Evolutionary conservation across 495 filamentous ascomycete species (phyloP).

Genomic region (Lasiosphaeris hirsuta): DNA sequence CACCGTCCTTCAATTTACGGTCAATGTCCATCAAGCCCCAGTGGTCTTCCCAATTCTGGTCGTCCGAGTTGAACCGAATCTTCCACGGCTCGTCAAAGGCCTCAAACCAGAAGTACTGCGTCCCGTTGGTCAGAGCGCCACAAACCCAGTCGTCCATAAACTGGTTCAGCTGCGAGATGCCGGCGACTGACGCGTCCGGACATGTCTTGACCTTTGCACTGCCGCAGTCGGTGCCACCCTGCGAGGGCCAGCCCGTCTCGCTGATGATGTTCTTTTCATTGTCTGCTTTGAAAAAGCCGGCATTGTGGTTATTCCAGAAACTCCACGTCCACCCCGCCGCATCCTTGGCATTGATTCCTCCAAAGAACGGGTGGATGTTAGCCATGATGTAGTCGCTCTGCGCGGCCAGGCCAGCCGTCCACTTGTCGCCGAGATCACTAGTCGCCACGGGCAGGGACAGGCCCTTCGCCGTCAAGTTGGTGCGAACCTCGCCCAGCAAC

Average conservation of each 20-base stretch:
- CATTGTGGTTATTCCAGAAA: constrained; percentile 75
- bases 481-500: constrained; percentile 63
- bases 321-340: constrained; percentile 80
- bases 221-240: constrained; percentile 79
- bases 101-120: constrained; percentile 95
- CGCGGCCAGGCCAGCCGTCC: constrained; percentile 63
- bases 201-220: constrained; percentile 45
- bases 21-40: constrained; percentile 92
- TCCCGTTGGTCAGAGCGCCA: constrained; percentile 69
- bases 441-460: constrained; percentile 79
- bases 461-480: constrained; percentile 62
- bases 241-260: constrained; percentile 90
- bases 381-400: constrained; percentile 88
- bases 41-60: constrained; percentile 87
- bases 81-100: constrained; percentile 98
- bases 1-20: constrained; percentile 77
- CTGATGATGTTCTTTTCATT: constrained; percentile 68
- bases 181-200: constrained; percentile 65
- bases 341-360: constrained; percentile 62
- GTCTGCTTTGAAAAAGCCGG: constrained; percentile 53
- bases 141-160: constrained; percentile 90
- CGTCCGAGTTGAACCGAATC: constrained; percentile 60
- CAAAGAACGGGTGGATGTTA: constrained; percentile 97
- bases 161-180: constrained; percentile 76
- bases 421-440: constrained; percentile 85